Conservation (phyloP, 148 eudicot species). For the Polygonum maritimum region DNA sequence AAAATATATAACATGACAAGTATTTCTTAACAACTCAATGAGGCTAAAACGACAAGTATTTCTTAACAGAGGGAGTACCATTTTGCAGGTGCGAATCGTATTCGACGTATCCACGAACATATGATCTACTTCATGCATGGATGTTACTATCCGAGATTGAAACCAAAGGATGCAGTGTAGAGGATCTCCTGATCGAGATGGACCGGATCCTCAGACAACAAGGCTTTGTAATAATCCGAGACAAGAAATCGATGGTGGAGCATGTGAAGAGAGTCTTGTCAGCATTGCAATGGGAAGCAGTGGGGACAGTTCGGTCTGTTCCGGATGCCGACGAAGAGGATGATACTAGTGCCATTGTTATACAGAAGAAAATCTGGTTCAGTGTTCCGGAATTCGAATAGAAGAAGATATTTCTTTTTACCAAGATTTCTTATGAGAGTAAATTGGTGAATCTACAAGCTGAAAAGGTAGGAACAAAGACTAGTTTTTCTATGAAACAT, state of each 20-base stretch:
- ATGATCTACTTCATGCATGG: slow-evolving; percentile 42
- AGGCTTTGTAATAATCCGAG: slow-evolving; percentile 36
- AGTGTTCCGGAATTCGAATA: slow-evolving; percentile 15
- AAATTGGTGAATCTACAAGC: neutral
- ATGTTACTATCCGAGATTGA: slow-evolving; percentile 26
- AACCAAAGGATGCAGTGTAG: slow-evolving; percentile 31
- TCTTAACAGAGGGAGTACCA: too few species aligned
- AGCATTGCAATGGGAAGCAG: slow-evolving; percentile 32
- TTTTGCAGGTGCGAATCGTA: slow-evolving; percentile 35
- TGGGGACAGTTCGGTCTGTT: slow-evolving; percentile 17
- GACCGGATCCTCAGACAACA: slow-evolving; percentile 37
- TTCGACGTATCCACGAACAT: slow-evolving; percentile 40
- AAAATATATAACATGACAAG: too few species aligned
- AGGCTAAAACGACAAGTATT: too few species aligned
- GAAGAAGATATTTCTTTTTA: neutral
- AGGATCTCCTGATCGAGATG: slow-evolving; percentile 38
- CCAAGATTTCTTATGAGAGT: neutral
- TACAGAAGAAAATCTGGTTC: slow-evolving; percentile 31
- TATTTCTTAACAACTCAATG: too few species aligned
- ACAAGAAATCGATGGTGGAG: slow-evolving; percentile 25
- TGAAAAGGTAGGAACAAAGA: too few species aligned
- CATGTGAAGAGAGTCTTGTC: slow-evolving; percentile 21
- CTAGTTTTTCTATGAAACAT: too few species aligned
- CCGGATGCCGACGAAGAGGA: slow-evolving; percentile 27
- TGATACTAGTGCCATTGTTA: slow-evolving; percentile 20